Evolutionary conservation across 352 stramenopile genomes (phyloP), one percentile per base, ranked within the genome.

Genomic region (Phytophthora pseudosyringae): DNA sequence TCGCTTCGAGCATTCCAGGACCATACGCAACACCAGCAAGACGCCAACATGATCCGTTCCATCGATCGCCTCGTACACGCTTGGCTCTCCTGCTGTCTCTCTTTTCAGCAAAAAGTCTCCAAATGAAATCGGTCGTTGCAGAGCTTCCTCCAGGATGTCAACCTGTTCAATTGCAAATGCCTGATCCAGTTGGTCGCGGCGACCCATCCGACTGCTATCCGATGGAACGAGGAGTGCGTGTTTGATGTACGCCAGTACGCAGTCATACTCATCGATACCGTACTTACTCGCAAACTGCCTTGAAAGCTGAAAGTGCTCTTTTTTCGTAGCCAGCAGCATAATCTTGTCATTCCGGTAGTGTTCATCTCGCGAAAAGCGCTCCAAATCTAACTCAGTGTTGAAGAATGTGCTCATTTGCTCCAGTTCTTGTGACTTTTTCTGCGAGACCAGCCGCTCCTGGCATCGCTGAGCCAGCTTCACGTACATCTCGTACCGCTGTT

Each of bases 1-100:
- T 8, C 86, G 78, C 64, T 93, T 94, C 0, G 83, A 89, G 64
- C 83, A 93, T 57, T 94, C 86, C 10, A 94, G 55, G 16, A 90
- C 62, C 80, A 91, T 91, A 3, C 86, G 73, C 16, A 92, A 64
- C 13, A 90, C 70, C 6, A 94, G 59, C 12, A 94, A 73, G 16
- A 91, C 68, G 0, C 80, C 86, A 35, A 94, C 80, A 47, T 94
- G 86, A 51, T 94, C 86, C 0, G 69, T 83, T 9, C 86, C 86
- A 39, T 78, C 59, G 1, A 94, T 69, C 5, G 45, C 51, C 10
- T 90, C 83, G 50, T 89, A 94, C 8, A 94, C 49, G 8, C 71
- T 79, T 13, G 41, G 51, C 12, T 58, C 59, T 32, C 48, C 62
- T 18, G 39, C 32, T 2, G 32, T 47, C 1, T 40, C 45, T 11